Base-by-base conservation (phyloP, 2,329 filamentous ascomycete species). In the Colletotrichum eleusines region DNA sequence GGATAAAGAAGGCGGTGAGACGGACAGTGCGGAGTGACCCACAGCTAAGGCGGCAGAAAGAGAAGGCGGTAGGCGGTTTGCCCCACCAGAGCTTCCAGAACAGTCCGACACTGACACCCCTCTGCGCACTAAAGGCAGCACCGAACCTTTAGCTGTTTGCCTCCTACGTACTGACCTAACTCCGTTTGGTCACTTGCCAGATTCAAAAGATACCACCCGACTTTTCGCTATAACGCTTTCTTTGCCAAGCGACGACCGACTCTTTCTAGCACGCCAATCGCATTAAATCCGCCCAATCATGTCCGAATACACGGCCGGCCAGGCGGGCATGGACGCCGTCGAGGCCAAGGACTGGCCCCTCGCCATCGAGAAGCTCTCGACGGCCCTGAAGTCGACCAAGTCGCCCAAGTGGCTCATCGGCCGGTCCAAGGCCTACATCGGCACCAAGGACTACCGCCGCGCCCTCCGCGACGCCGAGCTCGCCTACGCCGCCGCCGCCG, bases 391-490 rank as follows among this genome's bases (percentile, higher is more conserved):
- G 72, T 85, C 85, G 16, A 90, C 91, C 0, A 84, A 84, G 48
- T 94, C 93, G 3, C 92, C 94, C 1, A 82, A 88, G 59, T 98
- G 96, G 88, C 91, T 95, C 73, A 89, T 96, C 73, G 90, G 92
- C 74, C 93, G 95, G 26, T 92, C 94, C 5, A 94, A 91, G 51
- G 94, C 94, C 48, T 91, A 94, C 78, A 87, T 93, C 60, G 88
- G 92, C 70, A 84, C 87, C 2, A 84, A 85, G 74, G 84, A 89
- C 61, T 86, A 89, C 66, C 84, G 89, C 2, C 85, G 88, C 28
- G 92, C 94, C 1, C 87, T 96, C 54, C 84, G 83, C 48, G 92
- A 95, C 80, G 90, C 91, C 46, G 89, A 94, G 73, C 85, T 86
- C 58, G 92, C 90, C 3, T 87, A 92, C 63, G 81, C 86, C 46